Conservation (phyloP, 2,329 filamentous ascomycete genomes). For the Macrophomina phaseolina region DNA sequence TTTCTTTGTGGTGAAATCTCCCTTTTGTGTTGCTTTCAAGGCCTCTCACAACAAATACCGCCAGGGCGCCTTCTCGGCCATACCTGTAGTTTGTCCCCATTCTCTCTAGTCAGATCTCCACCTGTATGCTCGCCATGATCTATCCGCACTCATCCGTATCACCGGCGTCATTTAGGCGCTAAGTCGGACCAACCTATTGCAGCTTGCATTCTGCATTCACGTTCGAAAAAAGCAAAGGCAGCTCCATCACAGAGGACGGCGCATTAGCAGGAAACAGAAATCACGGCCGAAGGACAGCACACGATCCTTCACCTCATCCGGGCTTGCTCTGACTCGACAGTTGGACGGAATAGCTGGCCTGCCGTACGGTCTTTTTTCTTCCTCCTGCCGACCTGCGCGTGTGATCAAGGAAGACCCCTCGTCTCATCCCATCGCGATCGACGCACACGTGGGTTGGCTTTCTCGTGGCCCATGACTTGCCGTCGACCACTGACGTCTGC, state of each 20-base stretch:
- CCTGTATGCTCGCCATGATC: neutral
- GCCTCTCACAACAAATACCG: neutral
- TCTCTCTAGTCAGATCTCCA: neutral
- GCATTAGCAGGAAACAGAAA: neutral
- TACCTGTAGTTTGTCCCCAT: neutral
- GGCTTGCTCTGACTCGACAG: neutral
- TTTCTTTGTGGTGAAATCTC: neutral
- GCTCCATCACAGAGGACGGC: neutral
- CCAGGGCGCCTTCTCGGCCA: neutral
- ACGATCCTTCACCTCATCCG: neutral
- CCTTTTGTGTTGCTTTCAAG: too few species aligned
- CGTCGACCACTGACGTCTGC: neutral
- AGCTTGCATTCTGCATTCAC: neutral
- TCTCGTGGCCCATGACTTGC: neutral
- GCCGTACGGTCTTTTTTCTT: neutral
- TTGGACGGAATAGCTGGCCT: neutral
- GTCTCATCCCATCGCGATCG: neutral
- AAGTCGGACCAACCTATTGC: neutral
- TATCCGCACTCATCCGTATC: neutral
- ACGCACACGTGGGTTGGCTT: constrained; percentile 1
- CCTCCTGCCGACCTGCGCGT: neutral
- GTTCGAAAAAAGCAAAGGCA: neutral
- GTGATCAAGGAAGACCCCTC: neutral
- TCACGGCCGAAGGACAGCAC: neutral
- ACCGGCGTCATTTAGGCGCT: neutral